These are phyloP conservation scores for Trypanosoma cruzi DNA, from an alignment of 208 protist species.

Conservation along the genomic window DNA sequence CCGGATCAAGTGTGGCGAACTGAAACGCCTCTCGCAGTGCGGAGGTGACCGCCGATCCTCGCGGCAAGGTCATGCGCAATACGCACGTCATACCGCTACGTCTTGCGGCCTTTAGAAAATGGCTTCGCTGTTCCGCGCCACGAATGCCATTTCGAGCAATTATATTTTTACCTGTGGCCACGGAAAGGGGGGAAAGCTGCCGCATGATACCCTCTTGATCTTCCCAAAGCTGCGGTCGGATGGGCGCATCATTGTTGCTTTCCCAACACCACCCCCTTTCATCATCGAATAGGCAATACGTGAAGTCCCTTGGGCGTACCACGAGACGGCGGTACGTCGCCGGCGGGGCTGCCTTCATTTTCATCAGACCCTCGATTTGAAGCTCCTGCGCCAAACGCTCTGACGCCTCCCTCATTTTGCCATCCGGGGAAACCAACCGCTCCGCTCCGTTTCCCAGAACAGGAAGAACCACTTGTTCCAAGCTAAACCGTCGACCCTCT, in stretches of 20 bases:
- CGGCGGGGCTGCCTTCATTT: slow-evolving; percentile 53
- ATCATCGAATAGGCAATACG: slow-evolving; percentile 69
- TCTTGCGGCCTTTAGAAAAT: slow-evolving; percentile 76
- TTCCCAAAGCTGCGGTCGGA: slow-evolving; percentile 55
- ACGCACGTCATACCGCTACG: slow-evolving; percentile 73
- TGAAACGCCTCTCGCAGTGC: slow-evolving; percentile 73
- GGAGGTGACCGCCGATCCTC: slow-evolving; percentile 65
- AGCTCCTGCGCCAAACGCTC: slow-evolving; percentile 51
- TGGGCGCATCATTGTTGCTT: slow-evolving; percentile 19
- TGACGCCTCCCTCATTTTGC: slow-evolving; percentile 26
- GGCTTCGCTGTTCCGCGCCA: slow-evolving; percentile 45
- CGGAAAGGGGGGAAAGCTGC: slow-evolving; percentile 60
- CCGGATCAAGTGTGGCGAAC: slow-evolving; percentile 67
- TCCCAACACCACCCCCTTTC: slow-evolving; percentile 80
- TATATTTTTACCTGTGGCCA: slow-evolving; percentile 50
- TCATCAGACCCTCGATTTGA: slow-evolving; percentile 47
- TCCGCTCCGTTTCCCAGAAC: slow-evolving; percentile 37
- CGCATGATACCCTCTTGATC: slow-evolving; percentile 80
- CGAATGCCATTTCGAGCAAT: slow-evolving; percentile 68
- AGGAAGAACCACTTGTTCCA: slow-evolving; percentile 75
- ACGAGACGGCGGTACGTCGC: slow-evolving; percentile 68
- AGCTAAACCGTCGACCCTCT: slow-evolving; percentile 46
- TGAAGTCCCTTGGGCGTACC: slow-evolving; percentile 31
- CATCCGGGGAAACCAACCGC: slow-evolving; percentile 32
- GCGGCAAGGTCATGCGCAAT: slow-evolving; percentile 60